These are phyloP conservation scores for Trypanosomatidae sp. DNA, from an alignment of 208 protist genomes.

Conservation along the genomic window DNA sequence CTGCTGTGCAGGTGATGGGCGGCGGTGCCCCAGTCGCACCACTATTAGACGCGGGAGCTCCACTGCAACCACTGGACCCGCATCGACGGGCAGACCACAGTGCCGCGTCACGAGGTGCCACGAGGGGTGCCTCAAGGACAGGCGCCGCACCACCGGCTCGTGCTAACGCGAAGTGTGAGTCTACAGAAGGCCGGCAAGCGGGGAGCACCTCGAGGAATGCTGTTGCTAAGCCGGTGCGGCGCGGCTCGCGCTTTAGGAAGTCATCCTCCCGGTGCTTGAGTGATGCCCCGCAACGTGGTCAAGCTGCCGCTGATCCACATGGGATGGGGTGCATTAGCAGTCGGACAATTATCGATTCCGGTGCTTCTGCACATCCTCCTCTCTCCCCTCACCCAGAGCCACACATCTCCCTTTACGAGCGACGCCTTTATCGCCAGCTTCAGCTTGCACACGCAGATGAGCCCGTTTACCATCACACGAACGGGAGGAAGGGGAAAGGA, in stretches of 20 bases:
- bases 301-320: background rate
- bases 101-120: background rate
- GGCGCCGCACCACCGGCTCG: background rate
- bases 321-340: background rate
- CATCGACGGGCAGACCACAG: background rate
- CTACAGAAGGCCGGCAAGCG: background rate
- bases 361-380: background rate
- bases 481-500: background rate
- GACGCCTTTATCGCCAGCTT: constrained; percentile 11
- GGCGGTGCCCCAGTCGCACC: background rate
- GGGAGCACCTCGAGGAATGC: background rate
- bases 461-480: background rate
- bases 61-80: background rate
- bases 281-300: background rate
- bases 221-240: background rate
- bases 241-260: background rate
- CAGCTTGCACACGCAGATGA: constrained; percentile 18
- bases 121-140: background rate
- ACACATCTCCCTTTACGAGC: constrained; percentile 22
- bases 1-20: constrained; percentile 16
- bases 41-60: too few relatives aligned
- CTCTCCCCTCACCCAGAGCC: background rate
- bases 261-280: background rate
- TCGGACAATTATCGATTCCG: background rate
- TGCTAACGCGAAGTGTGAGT: background rate